phyloP scores from a whole-genome alignment of 2,329 filamentous ascomycete species.

The Xylaria sp. region DNA sequence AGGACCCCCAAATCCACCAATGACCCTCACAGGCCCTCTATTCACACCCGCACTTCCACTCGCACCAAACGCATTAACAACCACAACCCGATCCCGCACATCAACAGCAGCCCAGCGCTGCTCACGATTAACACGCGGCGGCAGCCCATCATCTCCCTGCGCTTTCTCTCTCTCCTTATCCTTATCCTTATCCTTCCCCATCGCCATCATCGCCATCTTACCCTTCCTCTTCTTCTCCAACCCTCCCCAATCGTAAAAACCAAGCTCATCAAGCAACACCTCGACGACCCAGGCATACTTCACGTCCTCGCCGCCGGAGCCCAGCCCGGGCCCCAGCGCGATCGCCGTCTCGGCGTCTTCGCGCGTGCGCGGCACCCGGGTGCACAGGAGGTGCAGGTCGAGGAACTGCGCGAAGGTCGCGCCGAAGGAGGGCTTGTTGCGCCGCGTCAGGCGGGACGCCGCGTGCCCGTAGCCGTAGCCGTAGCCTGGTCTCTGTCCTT shows the following conservation, averaged over 20 bases:
- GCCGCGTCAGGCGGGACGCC: constrained; percentile 45
- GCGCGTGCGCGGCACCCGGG: constrained; percentile 54
- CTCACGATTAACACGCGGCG: constrained; percentile 54
- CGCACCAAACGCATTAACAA: constrained; percentile 54
- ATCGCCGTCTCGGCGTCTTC: constrained; percentile 54
- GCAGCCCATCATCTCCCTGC: background rate
- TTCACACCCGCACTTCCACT: background rate
- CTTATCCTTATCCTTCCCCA: background rate
- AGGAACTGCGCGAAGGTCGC: constrained; percentile 65
- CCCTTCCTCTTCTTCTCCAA: background rate
- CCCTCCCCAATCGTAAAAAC: constrained; percentile 54
- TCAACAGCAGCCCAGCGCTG: constrained; percentile 65
- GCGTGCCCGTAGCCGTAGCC: constrained; percentile 28
- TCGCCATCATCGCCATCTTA: background rate
- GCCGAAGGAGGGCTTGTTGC: constrained; percentile 64
- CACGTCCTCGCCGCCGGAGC: constrained; percentile 29
- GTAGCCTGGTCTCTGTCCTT: background rate
- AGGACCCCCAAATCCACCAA: constrained; percentile 52
- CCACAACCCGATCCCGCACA: constrained; percentile 51
- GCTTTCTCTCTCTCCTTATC: background rate
- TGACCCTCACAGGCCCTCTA: constrained; percentile 44
- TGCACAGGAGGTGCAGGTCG: constrained; percentile 65
- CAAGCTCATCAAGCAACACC: constrained; percentile 63
- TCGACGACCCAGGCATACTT: constrained; percentile 59
- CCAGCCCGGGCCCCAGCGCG: constrained; percentile 26